Evolutionary conservation across 306 rosid species (phyloP).

Genomic region (Lathyrus oleraceus): DNA sequence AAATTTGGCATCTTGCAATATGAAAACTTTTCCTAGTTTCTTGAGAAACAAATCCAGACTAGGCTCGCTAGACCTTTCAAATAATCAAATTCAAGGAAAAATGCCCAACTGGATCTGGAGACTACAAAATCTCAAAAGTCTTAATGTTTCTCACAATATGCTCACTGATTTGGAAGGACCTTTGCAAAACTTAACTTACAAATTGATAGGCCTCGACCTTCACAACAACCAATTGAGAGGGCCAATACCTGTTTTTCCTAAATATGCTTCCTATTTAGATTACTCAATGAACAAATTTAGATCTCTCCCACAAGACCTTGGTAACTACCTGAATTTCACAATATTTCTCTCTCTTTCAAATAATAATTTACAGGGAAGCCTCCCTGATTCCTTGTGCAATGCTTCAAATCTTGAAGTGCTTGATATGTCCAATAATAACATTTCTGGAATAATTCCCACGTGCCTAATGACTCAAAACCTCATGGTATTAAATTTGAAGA

Average conservation of each 20-base stretch:
- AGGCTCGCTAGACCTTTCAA: too few relatives aligned
- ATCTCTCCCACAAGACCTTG: neutral
- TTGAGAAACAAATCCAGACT: constrained; percentile 56
- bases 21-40: constrained; percentile 45
- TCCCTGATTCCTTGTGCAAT: neutral
- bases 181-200: neutral
- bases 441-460: neutral
- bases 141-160: neutral
- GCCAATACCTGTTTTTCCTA: neutral
- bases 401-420: neutral
- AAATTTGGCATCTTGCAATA: constrained; percentile 44
- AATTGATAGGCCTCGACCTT: neutral
- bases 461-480: neutral
- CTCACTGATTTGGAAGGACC: neutral
- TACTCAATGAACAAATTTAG: neutral
- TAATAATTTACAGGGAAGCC: neutral
- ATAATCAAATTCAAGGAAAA: constrained; percentile 46
- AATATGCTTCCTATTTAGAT: neutral
- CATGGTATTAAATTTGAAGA: neutral
- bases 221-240: neutral
- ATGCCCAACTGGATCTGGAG: constrained; percentile 68
- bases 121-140: neutral
- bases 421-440: neutral
- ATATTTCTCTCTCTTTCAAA: neutral
- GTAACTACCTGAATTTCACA: neutral